Evolutionary conservation across 305 asterid genomes (phyloP), one percentile per base, ranked within the genome.

Genomic region (Solanum hybrid): DNA sequence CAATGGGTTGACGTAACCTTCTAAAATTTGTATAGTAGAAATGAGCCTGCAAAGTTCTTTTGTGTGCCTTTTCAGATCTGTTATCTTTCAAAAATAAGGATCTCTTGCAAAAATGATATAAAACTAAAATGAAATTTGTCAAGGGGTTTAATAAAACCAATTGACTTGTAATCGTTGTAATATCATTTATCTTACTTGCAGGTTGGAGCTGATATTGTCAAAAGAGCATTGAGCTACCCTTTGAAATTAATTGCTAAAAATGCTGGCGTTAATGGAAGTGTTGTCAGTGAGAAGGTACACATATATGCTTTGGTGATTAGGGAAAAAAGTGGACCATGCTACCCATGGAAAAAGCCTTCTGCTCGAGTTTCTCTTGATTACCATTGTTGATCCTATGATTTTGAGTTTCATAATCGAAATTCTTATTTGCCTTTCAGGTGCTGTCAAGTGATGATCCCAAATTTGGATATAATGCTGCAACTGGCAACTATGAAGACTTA

Each of bases 141-240:
- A n/a, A 12, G 32, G 56, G 60, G 22, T 6, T 11, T 3, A 10
- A 79, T 3, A 11, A 79, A 79, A 36, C 17, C 20, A 71, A 32
- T 32, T 6, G 29, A 36, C 84, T 80, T 36, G 56, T 34, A 66
- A 9, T 66, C 3, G 4, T 38, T 13, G 31, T 87, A n/a, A 86
- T 29, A 7, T 14, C 22, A 56, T 42, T 24, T 10, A 31, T 34
- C 20, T 14, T 51, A 38, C 29, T 89, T 92, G 87, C 93, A 97
- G 98, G 98, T 96, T 93, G 99, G 99, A 86, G 99, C 99, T 9
- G 99, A 98, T 88, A 97, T 98, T 84, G 99, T 98, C 24, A 95
- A 95, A 86, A 95, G 98, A 94, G 99, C 99, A 86, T 90, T 98
- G 94, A 95, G 98, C 87, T 98, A 98, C 90, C 99, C 99, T 7